Percentiles rank a stretch among this genome's conserved stretches.
Conservation (phyloP, 306 rosid species). For the Trichosanthes cucumerina region DNA sequence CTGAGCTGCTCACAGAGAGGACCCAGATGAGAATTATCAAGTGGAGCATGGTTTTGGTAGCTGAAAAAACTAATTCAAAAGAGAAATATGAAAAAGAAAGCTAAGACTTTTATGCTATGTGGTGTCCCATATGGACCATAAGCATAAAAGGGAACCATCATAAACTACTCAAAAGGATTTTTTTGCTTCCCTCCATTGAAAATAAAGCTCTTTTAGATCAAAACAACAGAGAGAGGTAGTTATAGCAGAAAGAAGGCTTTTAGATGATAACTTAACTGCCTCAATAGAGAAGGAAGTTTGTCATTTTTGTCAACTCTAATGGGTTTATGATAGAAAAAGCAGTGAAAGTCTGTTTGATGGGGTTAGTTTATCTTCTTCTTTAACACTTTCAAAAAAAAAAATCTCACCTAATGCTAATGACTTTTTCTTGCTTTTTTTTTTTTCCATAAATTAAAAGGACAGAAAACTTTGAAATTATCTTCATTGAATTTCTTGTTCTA, state of each 20-base stretch:
- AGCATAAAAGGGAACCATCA: slow-evolving; percentile 3
- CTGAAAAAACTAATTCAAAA: not conserved
- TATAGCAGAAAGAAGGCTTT: not conserved
- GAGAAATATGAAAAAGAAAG: not conserved
- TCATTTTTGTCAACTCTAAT: not conserved
- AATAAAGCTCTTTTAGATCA: not conserved
- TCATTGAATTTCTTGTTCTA: not conserved
- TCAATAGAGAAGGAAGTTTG: not conserved
- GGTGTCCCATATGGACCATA: slow-evolving; percentile 11
- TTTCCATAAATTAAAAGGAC: not conserved
- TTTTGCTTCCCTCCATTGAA: not conserved
- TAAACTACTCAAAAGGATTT: not conserved
- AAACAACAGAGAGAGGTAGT: not conserved
- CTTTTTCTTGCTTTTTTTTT: slow-evolving; percentile 3
- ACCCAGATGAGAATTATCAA: slow-evolving; percentile 37
- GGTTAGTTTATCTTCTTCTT: slow-evolving; percentile 8
- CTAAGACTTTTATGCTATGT: not conserved
- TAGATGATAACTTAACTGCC: not conserved
- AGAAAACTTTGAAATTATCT: not conserved
- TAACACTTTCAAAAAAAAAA: not conserved
- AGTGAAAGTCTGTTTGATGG: slow-evolving; percentile 5
- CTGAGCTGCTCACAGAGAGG: slow-evolving; percentile 19
- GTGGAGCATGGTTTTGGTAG: slow-evolving; percentile 44
- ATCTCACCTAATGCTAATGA: slow-evolving; percentile 4
- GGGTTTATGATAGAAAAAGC: not conserved